phyloP scores from a whole-genome alignment of 2,329 filamentous ascomycete species.

The Sporothrix phasma region DNA sequence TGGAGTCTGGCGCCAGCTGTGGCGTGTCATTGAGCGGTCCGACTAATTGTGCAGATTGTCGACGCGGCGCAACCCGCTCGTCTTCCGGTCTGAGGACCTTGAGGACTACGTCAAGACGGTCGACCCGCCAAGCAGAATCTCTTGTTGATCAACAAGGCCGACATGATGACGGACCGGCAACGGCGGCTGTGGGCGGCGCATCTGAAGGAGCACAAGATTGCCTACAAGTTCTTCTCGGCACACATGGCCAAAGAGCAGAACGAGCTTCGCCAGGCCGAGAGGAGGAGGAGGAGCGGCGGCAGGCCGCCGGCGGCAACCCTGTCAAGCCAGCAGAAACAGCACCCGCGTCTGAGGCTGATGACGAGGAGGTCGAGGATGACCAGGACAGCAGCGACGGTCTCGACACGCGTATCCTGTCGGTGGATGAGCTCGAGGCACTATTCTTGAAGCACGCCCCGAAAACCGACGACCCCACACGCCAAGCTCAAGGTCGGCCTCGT shows the following conservation, averaged over 20 bases:
- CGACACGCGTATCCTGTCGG: conserved; percentile 74
- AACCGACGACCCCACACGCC: conserved; percentile 36
- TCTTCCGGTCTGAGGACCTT: conserved; percentile 90
- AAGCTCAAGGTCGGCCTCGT: conserved; percentile 90
- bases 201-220: conserved; percentile 69
- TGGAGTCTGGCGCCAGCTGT: conserved; percentile 98
- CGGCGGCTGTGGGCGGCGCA: conserved; percentile 77
- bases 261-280: conserved; percentile 52
- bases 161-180: conserved; percentile 92
- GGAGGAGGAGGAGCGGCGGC: conserved; percentile 24
- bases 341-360: conserved; percentile 19
- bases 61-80: conserved; percentile 87
- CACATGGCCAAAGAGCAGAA: conserved; percentile 82
- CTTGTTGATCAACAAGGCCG: conserved; percentile 92
- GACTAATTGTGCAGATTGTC: conserved; percentile 97
- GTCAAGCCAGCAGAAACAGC: not conserved
- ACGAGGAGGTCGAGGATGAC: conserved; percentile 28
- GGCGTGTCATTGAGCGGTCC: conserved; percentile 94
- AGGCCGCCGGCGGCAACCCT: conserved; percentile 13
- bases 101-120: conserved; percentile 93
- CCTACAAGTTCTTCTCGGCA: conserved; percentile 95
- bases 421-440: conserved; percentile 82
- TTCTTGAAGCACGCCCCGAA: conserved; percentile 64
- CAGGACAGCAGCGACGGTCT: conserved; percentile 33
- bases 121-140: conserved; percentile 76